A percentile compares a stretch with the other conserved stretches of the same genome.
phyloP scores from a whole-genome alignment of 768 basidiomycete species.

The Zangia roseola region DNA sequence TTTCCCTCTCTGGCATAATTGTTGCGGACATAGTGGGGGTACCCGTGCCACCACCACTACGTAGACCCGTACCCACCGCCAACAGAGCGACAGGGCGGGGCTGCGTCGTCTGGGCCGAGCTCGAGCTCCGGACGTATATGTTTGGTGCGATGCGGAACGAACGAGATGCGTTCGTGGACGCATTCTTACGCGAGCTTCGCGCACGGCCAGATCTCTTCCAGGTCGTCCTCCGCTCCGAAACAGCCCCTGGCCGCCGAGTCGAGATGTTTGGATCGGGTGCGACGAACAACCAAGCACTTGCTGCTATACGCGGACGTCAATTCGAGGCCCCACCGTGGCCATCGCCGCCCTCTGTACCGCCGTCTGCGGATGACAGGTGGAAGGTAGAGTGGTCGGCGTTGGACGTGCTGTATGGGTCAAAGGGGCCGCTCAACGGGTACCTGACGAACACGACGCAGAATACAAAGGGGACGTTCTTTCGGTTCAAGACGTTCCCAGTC shows the following conservation, averaged over 20 bases:
- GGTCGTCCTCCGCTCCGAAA: slow-evolving; percentile 30
- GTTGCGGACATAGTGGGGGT: slow-evolving; percentile 19
- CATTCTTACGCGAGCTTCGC: slow-evolving; percentile 31
- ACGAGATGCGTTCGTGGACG: slow-evolving; percentile 21
- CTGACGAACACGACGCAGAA: not conserved
- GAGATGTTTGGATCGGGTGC: slow-evolving; percentile 26
- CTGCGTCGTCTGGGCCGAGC: slow-evolving; percentile 23
- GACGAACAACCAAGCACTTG: slow-evolving; percentile 3
- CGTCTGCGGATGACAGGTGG: slow-evolving; percentile 11
- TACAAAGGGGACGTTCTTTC: slow-evolving; percentile 25
- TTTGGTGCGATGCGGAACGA: slow-evolving; percentile 34
- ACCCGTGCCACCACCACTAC: not conserved
- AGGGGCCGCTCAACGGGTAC: slow-evolving; percentile 3
- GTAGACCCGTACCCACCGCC: slow-evolving; percentile 2
- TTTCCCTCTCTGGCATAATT: slow-evolving; percentile 21
- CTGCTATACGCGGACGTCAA: slow-evolving; percentile 8
- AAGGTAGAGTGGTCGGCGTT: slow-evolving; percentile 7
- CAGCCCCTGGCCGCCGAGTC: slow-evolving; percentile 20
- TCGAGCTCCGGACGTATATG: slow-evolving; percentile 24
- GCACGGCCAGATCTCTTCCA: slow-evolving; percentile 32
- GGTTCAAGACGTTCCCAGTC: slow-evolving; percentile 31
- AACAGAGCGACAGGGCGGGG: slow-evolving; percentile 11
- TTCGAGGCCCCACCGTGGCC: slow-evolving; percentile 25
- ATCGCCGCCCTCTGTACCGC: not conserved
- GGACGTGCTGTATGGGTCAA: slow-evolving; percentile 23